Evolutionary conservation across 176 grass and related monocot genomes (phyloP).

Genomic region (Thalia dealbata): DNA sequence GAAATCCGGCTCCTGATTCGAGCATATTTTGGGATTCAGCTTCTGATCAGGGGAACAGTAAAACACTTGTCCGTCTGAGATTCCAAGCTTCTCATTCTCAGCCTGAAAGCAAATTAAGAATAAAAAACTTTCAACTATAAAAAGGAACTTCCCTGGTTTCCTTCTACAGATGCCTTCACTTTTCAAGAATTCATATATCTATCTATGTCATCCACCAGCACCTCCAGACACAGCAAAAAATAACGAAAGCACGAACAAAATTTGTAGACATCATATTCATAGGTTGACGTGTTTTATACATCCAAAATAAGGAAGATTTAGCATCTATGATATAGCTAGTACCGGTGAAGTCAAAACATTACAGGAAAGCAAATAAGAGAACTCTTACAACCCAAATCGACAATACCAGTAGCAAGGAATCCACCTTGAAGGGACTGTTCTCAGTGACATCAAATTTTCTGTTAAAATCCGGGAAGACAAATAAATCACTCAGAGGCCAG

Average conservation of each 20-base stretch:
- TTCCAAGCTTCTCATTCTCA: constrained; percentile 61
- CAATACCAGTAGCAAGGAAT: not conserved
- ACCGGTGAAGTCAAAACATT: no score
- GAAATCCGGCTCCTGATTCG: constrained; percentile 43
- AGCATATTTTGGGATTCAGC: not conserved
- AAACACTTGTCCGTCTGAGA: constrained; percentile 32
- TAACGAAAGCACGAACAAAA: no score
- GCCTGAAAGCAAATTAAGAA: constrained; percentile 25
- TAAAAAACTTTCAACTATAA: no score
- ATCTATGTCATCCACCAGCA: no score
- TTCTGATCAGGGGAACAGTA: constrained; percentile 34
- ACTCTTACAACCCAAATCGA: not conserved
- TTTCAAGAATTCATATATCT: no score
- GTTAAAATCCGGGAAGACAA: constrained; percentile 42
- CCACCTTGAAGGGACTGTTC: constrained; percentile 57
- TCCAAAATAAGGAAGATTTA: no score
- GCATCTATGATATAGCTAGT: no score
- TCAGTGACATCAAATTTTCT: constrained; percentile 36
- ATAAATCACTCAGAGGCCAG: constrained; percentile 69
- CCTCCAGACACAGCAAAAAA: no score
- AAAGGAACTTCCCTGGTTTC: no score
- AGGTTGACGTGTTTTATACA: no score
- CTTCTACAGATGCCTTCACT: no score
- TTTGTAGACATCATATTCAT: no score
- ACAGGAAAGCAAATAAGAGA: not conserved